Evolutionary conservation across 805 yeast species (phyloP).

Genomic region (Starmerella floris): DNA sequence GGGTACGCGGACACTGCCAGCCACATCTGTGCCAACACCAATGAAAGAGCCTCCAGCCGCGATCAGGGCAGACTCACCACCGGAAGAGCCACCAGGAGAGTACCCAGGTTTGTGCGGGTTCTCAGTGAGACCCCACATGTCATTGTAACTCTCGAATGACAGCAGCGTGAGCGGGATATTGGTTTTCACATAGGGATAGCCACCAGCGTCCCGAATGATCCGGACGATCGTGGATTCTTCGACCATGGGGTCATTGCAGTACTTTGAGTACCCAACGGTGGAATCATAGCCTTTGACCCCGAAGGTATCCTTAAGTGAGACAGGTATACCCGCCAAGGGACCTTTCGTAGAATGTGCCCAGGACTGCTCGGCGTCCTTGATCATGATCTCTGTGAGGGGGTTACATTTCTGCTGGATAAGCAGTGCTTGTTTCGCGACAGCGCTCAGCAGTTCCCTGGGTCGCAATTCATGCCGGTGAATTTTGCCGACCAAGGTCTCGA

Average conservation of each 20-base stretch:
- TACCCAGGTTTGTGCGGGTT: conserved; percentile 38
- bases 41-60: conserved; percentile 37
- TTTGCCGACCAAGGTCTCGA: conserved; percentile 31
- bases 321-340: conserved; percentile 50
- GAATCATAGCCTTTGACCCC: conserved; percentile 39
- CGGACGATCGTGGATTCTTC: conserved; percentile 33
- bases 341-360: conserved; percentile 46
- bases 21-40: conserved; percentile 45
- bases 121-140: conserved; percentile 37
- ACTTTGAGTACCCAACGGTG: conserved; percentile 37
- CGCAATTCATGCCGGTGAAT: conserved; percentile 37
- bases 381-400: conserved; percentile 46
- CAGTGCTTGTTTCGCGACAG: conserved; percentile 52
- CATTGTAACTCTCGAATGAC: conserved; percentile 43
- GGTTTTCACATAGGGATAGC: conserved; percentile 43
- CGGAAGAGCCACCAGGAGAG: conserved; percentile 42
- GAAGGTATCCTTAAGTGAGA: conserved; percentile 48
- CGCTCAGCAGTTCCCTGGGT: conserved; percentile 42
- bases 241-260: conserved; percentile 31
- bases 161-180: conserved; percentile 43
- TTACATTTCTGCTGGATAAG: conserved; percentile 47
- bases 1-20: conserved; percentile 44
- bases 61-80: conserved; percentile 39
- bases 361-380: conserved; percentile 44
- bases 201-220: conserved; percentile 39